Evolutionary conservation across 2,329 filamentous ascomycete species (phyloP), one percentile per base, ranked within the genome.

Genomic region (Cercospora zeina): DNA sequence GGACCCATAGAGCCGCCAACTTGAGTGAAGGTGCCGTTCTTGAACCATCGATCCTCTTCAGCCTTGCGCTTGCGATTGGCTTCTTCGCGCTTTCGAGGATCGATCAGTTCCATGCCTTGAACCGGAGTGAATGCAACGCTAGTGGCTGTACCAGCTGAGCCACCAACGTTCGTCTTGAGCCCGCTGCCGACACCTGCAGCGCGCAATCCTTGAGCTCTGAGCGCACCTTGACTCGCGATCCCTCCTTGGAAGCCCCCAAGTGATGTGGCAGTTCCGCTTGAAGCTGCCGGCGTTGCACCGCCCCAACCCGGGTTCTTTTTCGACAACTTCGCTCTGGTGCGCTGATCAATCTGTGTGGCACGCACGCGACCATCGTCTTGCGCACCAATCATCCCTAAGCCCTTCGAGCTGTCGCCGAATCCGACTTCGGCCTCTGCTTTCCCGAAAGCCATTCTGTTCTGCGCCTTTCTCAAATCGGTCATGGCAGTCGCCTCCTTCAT

Each of bases 261-360:
- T 61, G 97, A 84, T 30, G 91, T 93, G 1, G 92, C 92, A n/a
- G 89, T 89, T 3, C 87, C 83, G 27, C 83, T 83, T 54, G 86
- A 78, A 3, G 85, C 82, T 36, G 88, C 88, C 19, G 73, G 70
- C 8, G 75, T 74, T 10, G 78, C 83, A 49, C 83, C 87, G 59
- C 93, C 93, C 95, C 95, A 99, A 27, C 95, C 95, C 71, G 96
- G 93, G 78, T 93, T 96, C 80, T 96, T 97, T 75, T 93, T 93
- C 73, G 89, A 91, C 47, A 99, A 85, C 76, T 96, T 97, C 49
- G 95, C 95, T 61, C 91, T 87, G 3, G 95, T 99, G 62, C 93
- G 88, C 74, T 95, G 89, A 75, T 99, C 95, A 72, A 99, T 89
- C 77, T 97, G 93, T 55, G 90, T 83, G 34, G 87, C 88, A 61